Evolutionary conservation across 208 protist species (phyloP).

Genomic region (Wallacemonas sp.): DNA sequence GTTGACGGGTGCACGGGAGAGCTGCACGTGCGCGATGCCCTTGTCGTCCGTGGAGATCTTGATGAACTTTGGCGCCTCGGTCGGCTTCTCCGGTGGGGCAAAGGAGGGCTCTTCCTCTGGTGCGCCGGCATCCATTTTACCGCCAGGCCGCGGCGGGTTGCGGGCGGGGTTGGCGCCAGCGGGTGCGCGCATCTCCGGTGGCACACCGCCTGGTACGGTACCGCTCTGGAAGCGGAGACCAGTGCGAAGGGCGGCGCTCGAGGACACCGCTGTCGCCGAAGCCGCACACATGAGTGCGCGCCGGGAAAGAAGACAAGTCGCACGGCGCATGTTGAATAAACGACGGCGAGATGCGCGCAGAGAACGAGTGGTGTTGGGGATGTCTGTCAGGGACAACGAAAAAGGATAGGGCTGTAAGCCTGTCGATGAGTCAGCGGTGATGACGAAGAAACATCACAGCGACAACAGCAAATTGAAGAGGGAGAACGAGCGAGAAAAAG

Average conservation of each 20-base stretch:
- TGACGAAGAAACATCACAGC: too few relatives aligned
- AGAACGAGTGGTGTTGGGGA: too few relatives aligned
- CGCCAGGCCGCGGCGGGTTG: conserved; percentile 2
- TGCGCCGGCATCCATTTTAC: neutral
- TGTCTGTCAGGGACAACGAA: too few relatives aligned
- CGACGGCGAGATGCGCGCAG: neutral
- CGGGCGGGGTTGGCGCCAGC: neutral
- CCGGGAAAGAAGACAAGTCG: conserved; percentile 10
- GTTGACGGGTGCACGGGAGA: conserved; percentile 65
- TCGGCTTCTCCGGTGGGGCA: conserved; percentile 61
- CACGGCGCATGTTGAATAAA: conserved; percentile 22
- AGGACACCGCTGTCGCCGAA: neutral
- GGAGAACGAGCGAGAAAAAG: neutral
- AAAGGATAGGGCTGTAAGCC: too few relatives aligned
- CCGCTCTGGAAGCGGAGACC: conserved; percentile 14
- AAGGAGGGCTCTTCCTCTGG: conserved; percentile 34
- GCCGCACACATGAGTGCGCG: neutral
- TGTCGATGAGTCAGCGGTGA: too few relatives aligned
- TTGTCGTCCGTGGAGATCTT: conserved; percentile 48
- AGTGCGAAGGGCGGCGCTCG: conserved; percentile 1
- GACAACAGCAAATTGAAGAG: too few relatives aligned
- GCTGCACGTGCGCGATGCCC: conserved; percentile 55
- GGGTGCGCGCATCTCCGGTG: conserved; percentile 26
- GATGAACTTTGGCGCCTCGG: conserved; percentile 66
- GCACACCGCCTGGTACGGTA: conserved; percentile 26